Conservation (phyloP, 805 yeast genomes). For the Candida ficus region DNA sequence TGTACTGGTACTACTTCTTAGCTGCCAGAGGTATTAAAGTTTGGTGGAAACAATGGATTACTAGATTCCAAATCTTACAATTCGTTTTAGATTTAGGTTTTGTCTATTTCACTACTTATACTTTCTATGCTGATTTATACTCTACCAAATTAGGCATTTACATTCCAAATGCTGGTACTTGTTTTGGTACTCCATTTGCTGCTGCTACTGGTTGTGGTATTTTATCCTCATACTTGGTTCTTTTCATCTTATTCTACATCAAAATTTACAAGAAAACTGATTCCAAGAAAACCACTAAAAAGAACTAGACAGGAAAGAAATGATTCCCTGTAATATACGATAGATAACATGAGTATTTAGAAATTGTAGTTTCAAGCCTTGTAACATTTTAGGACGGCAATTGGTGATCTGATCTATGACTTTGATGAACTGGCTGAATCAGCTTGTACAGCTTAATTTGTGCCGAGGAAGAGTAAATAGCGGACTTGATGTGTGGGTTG, state of each 20-base stretch:
- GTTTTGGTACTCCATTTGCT: constrained; percentile 90
- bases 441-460: too few relatives aligned
- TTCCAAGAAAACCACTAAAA: constrained; percentile 18
- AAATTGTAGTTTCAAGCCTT: too few relatives aligned
- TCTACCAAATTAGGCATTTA: constrained; percentile 33
- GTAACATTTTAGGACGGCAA: too few relatives aligned
- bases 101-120: constrained; percentile 91
- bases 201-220: constrained; percentile 89
- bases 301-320: background rate
- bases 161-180: constrained; percentile 77
- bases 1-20: constrained; percentile 97
- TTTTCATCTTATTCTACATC: constrained; percentile 91
- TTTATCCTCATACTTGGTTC: constrained; percentile 79
- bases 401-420: too few relatives aligned
- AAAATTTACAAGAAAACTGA: constrained; percentile 63
- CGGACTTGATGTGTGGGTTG: too few relatives aligned
- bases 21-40: constrained; percentile 90
- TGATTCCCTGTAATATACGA: too few relatives aligned
- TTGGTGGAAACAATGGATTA: constrained; percentile 99
- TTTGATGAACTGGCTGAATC: too few relatives aligned
- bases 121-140: constrained; percentile 76
- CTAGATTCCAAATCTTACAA: constrained; percentile 92
- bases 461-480: too few relatives aligned
- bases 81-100: constrained; percentile 84
- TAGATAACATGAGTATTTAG: too few relatives aligned